Evolutionary conservation across 2,329 filamentous ascomycete species (phyloP).

Genomic region (Chaetothyriales sp.): DNA sequence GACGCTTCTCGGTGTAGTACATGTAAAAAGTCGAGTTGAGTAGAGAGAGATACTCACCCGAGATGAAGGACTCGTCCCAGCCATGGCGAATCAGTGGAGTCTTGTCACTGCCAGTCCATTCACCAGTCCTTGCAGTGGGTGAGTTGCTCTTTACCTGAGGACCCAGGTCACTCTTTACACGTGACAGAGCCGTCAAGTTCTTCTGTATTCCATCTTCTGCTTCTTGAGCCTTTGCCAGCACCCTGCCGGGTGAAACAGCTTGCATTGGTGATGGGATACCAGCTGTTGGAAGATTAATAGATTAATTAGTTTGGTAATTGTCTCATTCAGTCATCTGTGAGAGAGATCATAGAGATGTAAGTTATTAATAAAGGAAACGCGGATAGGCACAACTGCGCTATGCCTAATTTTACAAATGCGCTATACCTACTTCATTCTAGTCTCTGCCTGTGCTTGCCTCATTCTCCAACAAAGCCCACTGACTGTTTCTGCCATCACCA

Average conservation of each 20-base stretch:
- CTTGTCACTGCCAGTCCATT: constrained; percentile 28
- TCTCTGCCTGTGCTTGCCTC: no score
- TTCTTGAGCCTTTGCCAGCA: constrained; percentile 9
- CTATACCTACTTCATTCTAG: no score
- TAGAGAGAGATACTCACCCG: constrained; percentile 72
- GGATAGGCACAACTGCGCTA: no score
- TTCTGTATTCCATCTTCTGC: constrained; percentile 9
- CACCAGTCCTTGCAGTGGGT: background rate
- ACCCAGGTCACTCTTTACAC: constrained; percentile 40
- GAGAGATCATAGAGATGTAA: no score
- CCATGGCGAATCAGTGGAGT: constrained; percentile 56
- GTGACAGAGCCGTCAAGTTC: constrained; percentile 22
- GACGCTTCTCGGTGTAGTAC: constrained; percentile 97
- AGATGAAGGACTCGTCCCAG: constrained; percentile 84
- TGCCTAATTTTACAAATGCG: no score
- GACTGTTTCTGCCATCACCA: no score
- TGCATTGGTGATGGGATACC: background rate
- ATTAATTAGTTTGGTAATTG: no score
- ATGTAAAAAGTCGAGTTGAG: constrained; percentile 95
- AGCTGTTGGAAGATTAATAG: background rate
- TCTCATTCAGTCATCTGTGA: no score
- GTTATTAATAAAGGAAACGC: no score
- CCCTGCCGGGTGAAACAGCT: constrained; percentile 2
- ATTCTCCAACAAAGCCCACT: no score
- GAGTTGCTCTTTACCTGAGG: constrained; percentile 19